Conservation (phyloP, 1,284 basidiomycete species). For the Ganoderma lucidum region DNA sequence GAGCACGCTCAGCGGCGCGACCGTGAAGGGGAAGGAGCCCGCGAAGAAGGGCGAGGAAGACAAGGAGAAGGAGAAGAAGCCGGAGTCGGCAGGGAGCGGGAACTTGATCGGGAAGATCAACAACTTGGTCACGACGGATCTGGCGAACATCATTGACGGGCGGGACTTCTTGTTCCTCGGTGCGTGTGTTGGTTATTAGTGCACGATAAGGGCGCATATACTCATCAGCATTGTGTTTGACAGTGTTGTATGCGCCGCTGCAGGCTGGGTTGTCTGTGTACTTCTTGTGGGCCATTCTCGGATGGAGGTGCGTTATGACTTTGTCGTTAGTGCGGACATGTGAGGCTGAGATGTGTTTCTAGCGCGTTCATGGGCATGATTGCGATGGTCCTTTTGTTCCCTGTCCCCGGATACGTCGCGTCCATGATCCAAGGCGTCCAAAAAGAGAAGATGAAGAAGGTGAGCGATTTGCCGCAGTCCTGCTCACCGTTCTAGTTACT, state of each 20-base stretch:
- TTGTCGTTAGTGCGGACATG: neutral
- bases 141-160: conserved; percentile 44
- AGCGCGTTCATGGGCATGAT: conserved; percentile 58
- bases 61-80: conserved; percentile 21
- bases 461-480: conserved; percentile 2
- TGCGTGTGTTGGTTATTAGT: conserved; percentile 15
- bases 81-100: conserved; percentile 32
- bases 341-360: neutral
- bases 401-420: conserved; percentile 53
- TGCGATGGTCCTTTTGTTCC: conserved; percentile 58
- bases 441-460: conserved; percentile 42
- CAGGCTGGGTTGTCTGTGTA: conserved; percentile 47
- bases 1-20: conserved; percentile 21
- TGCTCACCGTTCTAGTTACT: neutral
- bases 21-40: conserved; percentile 33
- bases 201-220: conserved; percentile 5
- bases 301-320: conserved; percentile 49
- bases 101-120: conserved; percentile 59
- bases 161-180: conserved; percentile 44
- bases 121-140: conserved; percentile 48
- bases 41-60: conserved; percentile 37
- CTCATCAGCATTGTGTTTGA: conserved; percentile 15
- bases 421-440: conserved; percentile 36
- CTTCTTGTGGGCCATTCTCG: conserved; percentile 56
- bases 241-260: conserved; percentile 44